phyloP scores from a whole-genome alignment of 1,139 yeast genomes.

The Yarrowia galli region DNA sequence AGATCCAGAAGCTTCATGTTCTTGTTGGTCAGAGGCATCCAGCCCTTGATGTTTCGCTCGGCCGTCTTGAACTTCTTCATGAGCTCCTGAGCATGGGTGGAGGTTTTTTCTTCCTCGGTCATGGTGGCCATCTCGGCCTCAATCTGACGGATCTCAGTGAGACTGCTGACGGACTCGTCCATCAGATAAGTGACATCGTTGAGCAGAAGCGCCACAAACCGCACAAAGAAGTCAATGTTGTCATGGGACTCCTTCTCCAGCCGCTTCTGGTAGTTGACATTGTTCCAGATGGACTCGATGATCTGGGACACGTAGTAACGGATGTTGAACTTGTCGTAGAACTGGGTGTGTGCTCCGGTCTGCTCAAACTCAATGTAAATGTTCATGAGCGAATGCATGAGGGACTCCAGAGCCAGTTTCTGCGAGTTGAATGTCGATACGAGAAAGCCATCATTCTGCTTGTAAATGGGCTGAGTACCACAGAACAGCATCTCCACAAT shows the following conservation, averaged over 20 bases:
- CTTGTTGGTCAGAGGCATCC: constrained; percentile 82
- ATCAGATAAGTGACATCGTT: constrained; percentile 91
- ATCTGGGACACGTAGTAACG: constrained; percentile 87
- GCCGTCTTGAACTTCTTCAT: constrained; percentile 62
- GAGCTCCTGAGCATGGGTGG: constrained; percentile 57
- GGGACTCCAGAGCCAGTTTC: constrained; percentile 65
- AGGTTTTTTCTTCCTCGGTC: constrained; percentile 42
- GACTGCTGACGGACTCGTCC: constrained; percentile 86
- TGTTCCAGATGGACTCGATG: constrained; percentile 83
- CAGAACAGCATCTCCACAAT: constrained; percentile 79
- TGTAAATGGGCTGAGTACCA: constrained; percentile 60
- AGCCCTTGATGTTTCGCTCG: constrained; percentile 80
- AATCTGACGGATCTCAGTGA: constrained; percentile 75
- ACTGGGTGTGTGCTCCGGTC: constrained; percentile 94
- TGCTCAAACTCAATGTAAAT: constrained; percentile 94
- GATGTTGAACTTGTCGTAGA: constrained; percentile 92
- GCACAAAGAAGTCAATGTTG: constrained; percentile 77
- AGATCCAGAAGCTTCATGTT: constrained; percentile 79
- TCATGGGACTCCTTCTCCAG: constrained; percentile 69
- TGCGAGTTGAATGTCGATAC: constrained; percentile 69
- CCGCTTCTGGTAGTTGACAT: constrained; percentile 69
- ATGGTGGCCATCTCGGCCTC: constrained; percentile 59
- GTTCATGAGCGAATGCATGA: constrained; percentile 83
- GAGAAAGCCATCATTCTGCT: constrained; percentile 67
- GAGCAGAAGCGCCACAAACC: constrained; percentile 92